Evolutionary conservation across 2,329 filamentous ascomycete genomes (phyloP), one percentile per base, ranked within the genome.

Genomic region (Rugonectria rugulosa): DNA sequence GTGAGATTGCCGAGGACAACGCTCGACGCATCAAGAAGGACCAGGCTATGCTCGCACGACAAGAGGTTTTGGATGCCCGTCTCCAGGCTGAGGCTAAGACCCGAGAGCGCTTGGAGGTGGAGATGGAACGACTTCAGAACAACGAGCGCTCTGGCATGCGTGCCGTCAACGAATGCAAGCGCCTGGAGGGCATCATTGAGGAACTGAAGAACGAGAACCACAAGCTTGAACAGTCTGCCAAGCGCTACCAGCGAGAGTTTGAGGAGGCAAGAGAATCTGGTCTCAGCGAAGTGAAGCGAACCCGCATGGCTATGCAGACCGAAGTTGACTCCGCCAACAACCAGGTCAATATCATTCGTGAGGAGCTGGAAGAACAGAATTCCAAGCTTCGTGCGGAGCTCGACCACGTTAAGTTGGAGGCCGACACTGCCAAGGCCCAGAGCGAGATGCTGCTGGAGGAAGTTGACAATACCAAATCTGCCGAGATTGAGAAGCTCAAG

Each of bases 381-480:
- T 75, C 81, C 21, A 88, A 87, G 66, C 77, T 92, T 23, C 87
- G 91, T 48, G 77, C 82, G 17, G 90, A 96, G 70, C 77, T 96
- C 37, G 91, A 97, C 60, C 87, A 88, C 64, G 82, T 89, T 53
- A 89, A 84, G 68, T 81, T 95, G 68, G 92, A 97, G 60, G 85
- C 88, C 9, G 91, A 97, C 67, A 92, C 90, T 3, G 83, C 87
- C 52, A 92, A 89, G 70, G 91, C 88, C 17, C 89, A 89, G 65
- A 88, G 90, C 64, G 92, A 96, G 69, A 89, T 95, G 78, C 82
- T 95, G 48, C 81, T 97, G 10, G 90, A 97, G 72, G 91, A 95
- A 63, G 88, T 89, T 19, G 85, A 90, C 56, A 85, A 86, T 57
- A 86, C 84, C 14, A 91, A 89, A 74, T 81, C 84, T 49, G 78